phyloP scores from a whole-genome alignment of 441 rosid genomes.

The Gossypium lobatum region DNA sequence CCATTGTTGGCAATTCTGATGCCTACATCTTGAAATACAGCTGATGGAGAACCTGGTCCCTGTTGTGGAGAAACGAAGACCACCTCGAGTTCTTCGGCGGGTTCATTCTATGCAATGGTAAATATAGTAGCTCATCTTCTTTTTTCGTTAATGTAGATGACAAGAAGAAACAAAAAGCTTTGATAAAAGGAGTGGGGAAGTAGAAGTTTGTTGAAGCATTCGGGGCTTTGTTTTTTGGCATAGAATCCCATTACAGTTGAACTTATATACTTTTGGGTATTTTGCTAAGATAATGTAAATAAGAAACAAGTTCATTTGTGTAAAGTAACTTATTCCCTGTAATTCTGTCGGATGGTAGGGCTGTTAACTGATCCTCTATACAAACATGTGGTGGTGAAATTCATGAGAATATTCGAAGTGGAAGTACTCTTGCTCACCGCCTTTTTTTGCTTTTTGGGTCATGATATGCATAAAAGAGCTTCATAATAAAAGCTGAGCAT shows the following conservation, averaged over 20 bases:
- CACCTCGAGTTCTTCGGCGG: slow-evolving; percentile 38
- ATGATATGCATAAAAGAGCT: too few species aligned
- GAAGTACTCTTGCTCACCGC: neutral
- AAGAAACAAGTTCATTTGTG: neutral
- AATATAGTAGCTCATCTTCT: neutral
- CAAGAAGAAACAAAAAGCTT: neutral
- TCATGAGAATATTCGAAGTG: neutral
- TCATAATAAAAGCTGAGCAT: neutral
- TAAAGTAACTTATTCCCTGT: neutral
- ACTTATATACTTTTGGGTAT: neutral
- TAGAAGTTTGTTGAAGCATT: neutral
- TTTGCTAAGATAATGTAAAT: neutral
- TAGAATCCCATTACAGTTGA: neutral
- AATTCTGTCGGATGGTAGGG: neutral
- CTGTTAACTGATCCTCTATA: neutral
- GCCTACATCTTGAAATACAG: slow-evolving; percentile 22
- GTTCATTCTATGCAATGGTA: slow-evolving; percentile 40
- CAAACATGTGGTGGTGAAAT: neutral
- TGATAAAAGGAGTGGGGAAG: neutral
- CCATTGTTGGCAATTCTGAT: neutral
- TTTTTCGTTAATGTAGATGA: neutral
- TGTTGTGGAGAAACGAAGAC: slow-evolving; percentile 37
- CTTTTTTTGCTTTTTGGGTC: neutral
- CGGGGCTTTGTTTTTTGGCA: neutral
- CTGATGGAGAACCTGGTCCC: slow-evolving; percentile 47